Conservation (phyloP, 306 rosid species). For the Castanopsis chinensis region DNA sequence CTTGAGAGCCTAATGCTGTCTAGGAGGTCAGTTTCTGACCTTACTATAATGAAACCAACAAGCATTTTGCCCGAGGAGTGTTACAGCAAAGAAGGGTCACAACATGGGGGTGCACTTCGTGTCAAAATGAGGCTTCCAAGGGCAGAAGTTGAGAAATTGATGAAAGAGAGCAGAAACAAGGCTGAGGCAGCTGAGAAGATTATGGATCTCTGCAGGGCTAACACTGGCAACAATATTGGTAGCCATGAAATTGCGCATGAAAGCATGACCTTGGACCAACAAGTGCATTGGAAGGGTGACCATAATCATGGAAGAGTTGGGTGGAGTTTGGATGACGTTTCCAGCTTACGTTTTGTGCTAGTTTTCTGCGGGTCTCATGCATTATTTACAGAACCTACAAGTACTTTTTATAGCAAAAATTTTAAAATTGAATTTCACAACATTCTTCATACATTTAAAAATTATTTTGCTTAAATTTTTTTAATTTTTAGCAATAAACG, state of each 20-base stretch:
- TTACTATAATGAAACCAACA: conserved; percentile 45
- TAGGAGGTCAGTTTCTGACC: conserved; percentile 71
- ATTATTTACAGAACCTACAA: too few relatives aligned
- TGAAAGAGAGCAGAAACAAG: conserved; percentile 55
- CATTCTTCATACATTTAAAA: too few relatives aligned
- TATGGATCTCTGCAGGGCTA: conserved; percentile 52
- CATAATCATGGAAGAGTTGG: conserved; percentile 10
- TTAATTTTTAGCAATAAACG: too few relatives aligned
- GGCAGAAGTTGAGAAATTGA: conserved; percentile 68
- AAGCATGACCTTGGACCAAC: conserved; percentile 4
- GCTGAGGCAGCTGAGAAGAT: conserved; percentile 75
- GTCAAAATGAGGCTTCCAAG: conserved; percentile 70
- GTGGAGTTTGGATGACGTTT: too few relatives aligned
- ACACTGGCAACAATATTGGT: conserved; percentile 5
- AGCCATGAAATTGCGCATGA: conserved; percentile 11
- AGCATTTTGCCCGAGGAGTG: conserved; percentile 20
- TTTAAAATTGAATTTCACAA: too few relatives aligned
- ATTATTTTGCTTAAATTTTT: too few relatives aligned
- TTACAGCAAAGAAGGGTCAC: neutral
- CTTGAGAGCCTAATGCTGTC: conserved; percentile 74
- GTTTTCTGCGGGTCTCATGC: too few relatives aligned
- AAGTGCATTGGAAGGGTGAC: conserved; percentile 23
- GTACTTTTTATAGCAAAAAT: too few relatives aligned
- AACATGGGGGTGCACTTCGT: conserved; percentile 33
- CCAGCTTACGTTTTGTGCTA: too few relatives aligned